Evolutionary conservation across 257 asterid genomes (phyloP).

Genomic region (Lantana camara): DNA sequence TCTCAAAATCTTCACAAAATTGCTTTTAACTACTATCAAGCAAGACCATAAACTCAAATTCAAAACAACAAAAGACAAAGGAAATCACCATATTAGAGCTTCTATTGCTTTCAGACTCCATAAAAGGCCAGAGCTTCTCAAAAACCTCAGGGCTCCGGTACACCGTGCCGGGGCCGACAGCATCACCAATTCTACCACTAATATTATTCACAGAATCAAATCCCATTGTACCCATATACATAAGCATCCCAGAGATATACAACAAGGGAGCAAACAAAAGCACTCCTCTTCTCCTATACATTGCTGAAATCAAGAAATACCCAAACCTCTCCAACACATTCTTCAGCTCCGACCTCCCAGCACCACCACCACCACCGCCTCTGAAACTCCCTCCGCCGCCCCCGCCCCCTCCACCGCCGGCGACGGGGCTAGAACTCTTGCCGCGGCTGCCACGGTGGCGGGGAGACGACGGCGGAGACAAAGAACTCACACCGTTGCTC

Average conservation of each 20-base stretch:
- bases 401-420: constrained; percentile 29
- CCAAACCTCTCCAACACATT: constrained; percentile 66
- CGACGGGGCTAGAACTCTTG: constrained; percentile 35
- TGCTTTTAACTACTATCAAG: not conserved
- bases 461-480: constrained; percentile 87
- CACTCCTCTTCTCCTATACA: constrained; percentile 81
- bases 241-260: constrained; percentile 84
- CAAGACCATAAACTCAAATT: constrained; percentile 19
- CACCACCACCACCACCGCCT: constrained; percentile 39
- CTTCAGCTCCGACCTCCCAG: constrained; percentile 57
- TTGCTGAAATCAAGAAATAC: constrained; percentile 67
- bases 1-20: constrained; percentile 2
- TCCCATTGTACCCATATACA: constrained; percentile 89
- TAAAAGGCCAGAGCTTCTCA: constrained; percentile 88
- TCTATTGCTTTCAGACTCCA: constrained; percentile 84
- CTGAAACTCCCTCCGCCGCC: constrained; percentile 48
- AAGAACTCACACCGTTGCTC: constrained; percentile 71
- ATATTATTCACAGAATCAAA: constrained; percentile 48
- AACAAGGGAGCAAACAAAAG: constrained; percentile 88
- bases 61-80: not conserved
- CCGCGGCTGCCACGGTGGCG: constrained; percentile 67
- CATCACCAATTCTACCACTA: constrained; percentile 42
- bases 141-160: constrained; percentile 94
- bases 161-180: constrained; percentile 65
- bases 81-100: constrained; percentile 72